phyloP scores from a whole-genome alignment of 2,329 filamentous ascomycete genomes.

The Ophiostoma sp. region DNA sequence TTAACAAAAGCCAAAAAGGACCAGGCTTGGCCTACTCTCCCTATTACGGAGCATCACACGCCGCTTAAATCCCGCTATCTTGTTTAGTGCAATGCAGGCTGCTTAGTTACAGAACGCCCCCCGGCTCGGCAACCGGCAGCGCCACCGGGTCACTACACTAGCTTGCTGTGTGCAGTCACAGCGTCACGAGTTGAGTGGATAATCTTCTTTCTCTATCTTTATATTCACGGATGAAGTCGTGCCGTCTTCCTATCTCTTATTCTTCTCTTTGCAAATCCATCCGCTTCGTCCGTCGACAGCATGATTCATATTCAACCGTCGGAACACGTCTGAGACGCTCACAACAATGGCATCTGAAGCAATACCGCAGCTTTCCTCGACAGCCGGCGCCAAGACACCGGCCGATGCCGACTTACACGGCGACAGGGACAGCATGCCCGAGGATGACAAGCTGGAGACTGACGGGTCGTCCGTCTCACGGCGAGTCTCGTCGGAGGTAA shows the following conservation, averaged over 20 bases:
- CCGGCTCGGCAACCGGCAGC: conserved; percentile 7
- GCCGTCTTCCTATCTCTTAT: neutral
- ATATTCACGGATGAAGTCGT: neutral
- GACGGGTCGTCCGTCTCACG: neutral
- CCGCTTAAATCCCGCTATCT: conserved; percentile 1
- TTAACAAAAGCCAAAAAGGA: too few relatives aligned
- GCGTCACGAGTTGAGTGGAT: neutral
- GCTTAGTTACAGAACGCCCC: too few relatives aligned
- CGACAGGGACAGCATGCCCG: neutral
- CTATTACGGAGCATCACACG: neutral
- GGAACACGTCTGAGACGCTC: neutral
- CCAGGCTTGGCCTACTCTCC: too few relatives aligned
- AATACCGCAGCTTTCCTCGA: neutral
- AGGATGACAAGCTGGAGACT: neutral
- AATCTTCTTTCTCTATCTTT: neutral
- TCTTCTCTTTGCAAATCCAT: neutral
- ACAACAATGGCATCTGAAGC: neutral
- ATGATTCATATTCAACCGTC: neutral
- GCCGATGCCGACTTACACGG: neutral
- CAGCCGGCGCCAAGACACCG: too few relatives aligned
- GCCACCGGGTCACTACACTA: neutral
- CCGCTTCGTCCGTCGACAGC: neutral
- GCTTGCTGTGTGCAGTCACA: neutral
- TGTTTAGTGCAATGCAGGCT: neutral
- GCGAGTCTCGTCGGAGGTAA: neutral